Percentiles rank a stretch among this genome's conserved stretches.
These are phyloP conservation scores for Saccharata proteae DNA, from an alignment of 2,329 filamentous ascomycete species.

Conservation along the genomic window DNA sequence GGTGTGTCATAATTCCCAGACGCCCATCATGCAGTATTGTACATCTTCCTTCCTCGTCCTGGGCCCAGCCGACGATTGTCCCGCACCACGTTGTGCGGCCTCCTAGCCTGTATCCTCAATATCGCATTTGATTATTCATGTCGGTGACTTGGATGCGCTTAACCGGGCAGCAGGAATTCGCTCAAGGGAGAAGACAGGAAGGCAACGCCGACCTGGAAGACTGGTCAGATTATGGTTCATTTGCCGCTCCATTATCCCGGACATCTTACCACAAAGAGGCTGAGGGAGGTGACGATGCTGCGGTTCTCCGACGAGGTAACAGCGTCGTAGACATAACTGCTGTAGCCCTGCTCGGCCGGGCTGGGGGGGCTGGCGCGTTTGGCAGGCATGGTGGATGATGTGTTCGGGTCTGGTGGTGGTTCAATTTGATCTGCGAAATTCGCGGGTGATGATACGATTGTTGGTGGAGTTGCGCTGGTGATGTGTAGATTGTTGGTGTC, in stretches of 20 bases:
- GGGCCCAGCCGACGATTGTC: no score
- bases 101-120: no score
- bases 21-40: no score
- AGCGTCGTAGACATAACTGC: constrained; percentile 20
- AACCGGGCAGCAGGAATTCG: constrained; percentile 39
- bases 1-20: no score
- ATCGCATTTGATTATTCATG: no score
- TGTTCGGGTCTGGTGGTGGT: neutral
- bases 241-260: neutral
- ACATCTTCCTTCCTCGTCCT: no score
- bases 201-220: constrained; percentile 34
- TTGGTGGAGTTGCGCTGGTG: no score
- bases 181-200: constrained; percentile 42
- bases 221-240: neutral
- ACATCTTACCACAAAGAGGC: constrained; percentile 38
- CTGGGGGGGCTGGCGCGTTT: constrained; percentile 1
- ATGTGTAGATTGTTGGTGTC: no score
- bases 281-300: constrained; percentile 34
- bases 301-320: constrained; percentile 38
- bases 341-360: constrained; percentile 2
- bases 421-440: neutral
- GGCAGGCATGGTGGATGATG: constrained; percentile 11
- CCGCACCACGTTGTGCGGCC: no score
- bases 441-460: neutral
- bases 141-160: no score